Evolutionary conservation across 345 rosid genomes (phyloP), one percentile per base, ranked within the genome.

Genomic region (Pugionium cornutum): DNA sequence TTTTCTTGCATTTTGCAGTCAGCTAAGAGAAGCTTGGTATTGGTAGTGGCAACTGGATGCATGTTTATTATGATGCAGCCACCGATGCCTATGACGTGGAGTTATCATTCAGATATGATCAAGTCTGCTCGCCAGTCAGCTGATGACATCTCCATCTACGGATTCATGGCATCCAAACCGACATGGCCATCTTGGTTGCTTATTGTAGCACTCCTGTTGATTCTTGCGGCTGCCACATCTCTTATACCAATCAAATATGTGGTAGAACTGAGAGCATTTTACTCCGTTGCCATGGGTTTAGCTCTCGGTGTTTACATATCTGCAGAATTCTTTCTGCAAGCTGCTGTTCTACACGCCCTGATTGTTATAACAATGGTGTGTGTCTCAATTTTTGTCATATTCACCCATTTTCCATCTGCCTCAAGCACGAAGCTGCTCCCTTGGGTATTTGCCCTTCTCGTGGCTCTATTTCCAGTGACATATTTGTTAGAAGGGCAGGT

Each of bases 151-250:
- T 88, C 97, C 44, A 94, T 90, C 58, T 94, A 94, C 52, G 99
- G 97, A n/a, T 89, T 94, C 56, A 73, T 88, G 80, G 89, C 95
- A 53, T 81, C 92, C 61, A 91, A 88, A 78, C 99, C 99, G 35
- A 87, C 95, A 9, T 91, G 99, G 97, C 97, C 99, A 9, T 85
- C 99, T 51, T 94, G 99, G 99, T 70, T 91, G 63, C 96, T 94
- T 50, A 91, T 94, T 41, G 59, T 77, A 54, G 88, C 96, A 67
- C 84, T 88, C 67, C 77, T 94, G 71, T 91, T 94, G 58, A 86
- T 97, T 59, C 80, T 94, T 46, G 87, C 99, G 26, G 90, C 92
- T 50, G 81, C 78, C 67, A 94, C 96, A 61, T 91, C 99, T 42
- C 62, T 91, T 72, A 83, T 89, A 75, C 96, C 99, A 67, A 85